Evolutionary conservation across 2,329 filamentous ascomycete genomes (phyloP), one percentile per base, ranked within the genome.

Genomic region (Beauveria medogensis): DNA sequence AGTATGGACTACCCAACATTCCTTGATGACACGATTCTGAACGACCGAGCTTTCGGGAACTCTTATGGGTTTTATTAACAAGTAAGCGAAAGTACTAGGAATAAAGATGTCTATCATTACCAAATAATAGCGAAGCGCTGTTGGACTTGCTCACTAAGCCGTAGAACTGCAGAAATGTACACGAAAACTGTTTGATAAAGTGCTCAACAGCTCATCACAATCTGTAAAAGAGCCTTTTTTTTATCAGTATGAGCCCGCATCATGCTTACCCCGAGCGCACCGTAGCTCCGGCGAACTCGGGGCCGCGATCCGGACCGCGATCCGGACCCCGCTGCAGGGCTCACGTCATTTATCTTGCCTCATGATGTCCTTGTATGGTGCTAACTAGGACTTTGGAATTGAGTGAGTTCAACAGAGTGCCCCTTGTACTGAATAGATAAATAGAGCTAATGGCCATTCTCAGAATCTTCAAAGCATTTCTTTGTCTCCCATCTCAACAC

Each of bases 1-100:
- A 59, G 26, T 22, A 62, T 59, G 55, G 55, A 56, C 48, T 62
- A 59, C 34, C 55, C 60, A n/a, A 62, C 47, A 8, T 62, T 62
- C 43, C 48, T 62, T 14, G 48, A 62, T 18, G 50, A 60, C 48
- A 30, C 26, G 5, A 43, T 58, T 43, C 12, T 58, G 18, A 30
- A 22, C 18, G 48, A 34, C 9, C 8, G 20, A 5, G 9, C 16
- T 5, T 16, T 26, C 1, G 22, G 26, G n/a, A 51, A 22, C 28
- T 8, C 12, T 1, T 5, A 12, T 34, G 18, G 4, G 2, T 34
- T 51, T 14, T 34, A 34, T 22, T 51, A 9, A 51, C 14, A 20
- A 20, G 10, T 3, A 22, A 30, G 3, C 3, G 14, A 28, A 22
- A 9, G 3, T 3, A 12, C 7, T 24, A 14, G 2, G 46, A 26